Evolutionary conservation across 2,329 filamentous ascomycete genomes (phyloP), one percentile per base, ranked within the genome.

Genomic region (Verticillium nubilum): DNA sequence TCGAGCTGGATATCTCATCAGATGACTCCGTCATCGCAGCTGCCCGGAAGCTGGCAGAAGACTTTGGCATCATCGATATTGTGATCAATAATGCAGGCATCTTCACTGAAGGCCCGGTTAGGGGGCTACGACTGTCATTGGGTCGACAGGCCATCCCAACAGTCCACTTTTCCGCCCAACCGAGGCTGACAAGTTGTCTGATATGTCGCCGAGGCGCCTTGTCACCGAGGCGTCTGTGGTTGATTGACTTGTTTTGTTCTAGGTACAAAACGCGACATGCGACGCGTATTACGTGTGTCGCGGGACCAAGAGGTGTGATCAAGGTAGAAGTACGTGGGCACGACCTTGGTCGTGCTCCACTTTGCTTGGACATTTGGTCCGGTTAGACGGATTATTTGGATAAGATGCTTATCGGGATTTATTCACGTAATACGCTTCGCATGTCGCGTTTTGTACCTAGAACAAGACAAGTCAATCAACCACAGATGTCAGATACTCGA

Each of bases 81-180:
- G 74, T 87, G 15, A 74, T 84, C 72, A 82, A 79, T 72, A 81
- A 80, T 59, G 86, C 87, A 1, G 87, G 86, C 5, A 81, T 88
- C 52, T 72, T 78, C 4, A 75, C 78, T 59, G 77, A 80, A 56
- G 77, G 76, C 1, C 67, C 73, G 58, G 76, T 80, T 62, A 76
- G n/a, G n/a, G n/a, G n/a, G n/a, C n/a, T n/a, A n/a, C n/a, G n/a
- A n/a, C n/a, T n/a, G n/a, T n/a, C n/a, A n/a, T n/a, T n/a, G n/a
- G n/a, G n/a, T n/a, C n/a, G n/a, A n/a, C n/a, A n/a, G n/a, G n/a
- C n/a, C n/a, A n/a, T n/a, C n/a, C n/a, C n/a, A n/a, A n/a, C n/a
- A n/a, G n/a, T n/a, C n/a, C n/a, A n/a, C n/a, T n/a, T n/a, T n/a
- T n/a, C n/a, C n/a, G n/a, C n/a, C n/a, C n/a, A n/a, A n/a, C n/a